These are phyloP conservation scores for Dictyostelium capitatum DNA, from an alignment of 78 protist genomes.

Conservation along the genomic window DNA sequence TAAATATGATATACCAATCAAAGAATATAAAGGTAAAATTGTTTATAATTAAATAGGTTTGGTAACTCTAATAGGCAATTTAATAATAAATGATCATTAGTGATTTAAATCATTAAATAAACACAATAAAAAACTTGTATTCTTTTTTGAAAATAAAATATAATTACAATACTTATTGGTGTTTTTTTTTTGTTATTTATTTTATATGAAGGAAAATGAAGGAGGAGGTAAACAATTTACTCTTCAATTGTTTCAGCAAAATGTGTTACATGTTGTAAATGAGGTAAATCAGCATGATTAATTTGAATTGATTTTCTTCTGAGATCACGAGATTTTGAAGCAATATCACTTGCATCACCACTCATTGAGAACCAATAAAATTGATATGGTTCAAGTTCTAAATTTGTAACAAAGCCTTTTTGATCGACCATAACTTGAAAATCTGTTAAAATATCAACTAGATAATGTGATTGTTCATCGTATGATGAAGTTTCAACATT, in stretches of 20 bases:
- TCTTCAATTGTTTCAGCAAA: constrained; percentile 19
- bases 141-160: too few species aligned
- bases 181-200: too few species aligned
- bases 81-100: too few species aligned
- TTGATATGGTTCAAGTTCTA: constrained; percentile 52
- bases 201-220: too few species aligned
- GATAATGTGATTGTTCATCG: constrained; percentile 61
- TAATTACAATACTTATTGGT: too few species aligned
- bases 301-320: constrained; percentile 40
- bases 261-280: neutral
- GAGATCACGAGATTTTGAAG: constrained; percentile 48
- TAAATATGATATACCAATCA: neutral
- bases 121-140: too few species aligned
- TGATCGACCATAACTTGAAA: constrained; percentile 39
- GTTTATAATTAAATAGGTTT: too few species aligned
- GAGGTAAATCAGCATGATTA: neutral
- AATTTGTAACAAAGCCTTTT: constrained; percentile 24
- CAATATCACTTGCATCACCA: constrained; percentile 71
- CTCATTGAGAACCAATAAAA: constrained; percentile 80
- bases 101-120: too few species aligned
- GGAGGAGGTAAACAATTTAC: too few species aligned
- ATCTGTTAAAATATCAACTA: constrained; percentile 67
- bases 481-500: neutral
- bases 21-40: constrained; percentile 2
- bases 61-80: too few species aligned